Conservation (phyloP, 2,329 filamentous ascomycete genomes). For the Neofusicoccum parvum region DNA sequence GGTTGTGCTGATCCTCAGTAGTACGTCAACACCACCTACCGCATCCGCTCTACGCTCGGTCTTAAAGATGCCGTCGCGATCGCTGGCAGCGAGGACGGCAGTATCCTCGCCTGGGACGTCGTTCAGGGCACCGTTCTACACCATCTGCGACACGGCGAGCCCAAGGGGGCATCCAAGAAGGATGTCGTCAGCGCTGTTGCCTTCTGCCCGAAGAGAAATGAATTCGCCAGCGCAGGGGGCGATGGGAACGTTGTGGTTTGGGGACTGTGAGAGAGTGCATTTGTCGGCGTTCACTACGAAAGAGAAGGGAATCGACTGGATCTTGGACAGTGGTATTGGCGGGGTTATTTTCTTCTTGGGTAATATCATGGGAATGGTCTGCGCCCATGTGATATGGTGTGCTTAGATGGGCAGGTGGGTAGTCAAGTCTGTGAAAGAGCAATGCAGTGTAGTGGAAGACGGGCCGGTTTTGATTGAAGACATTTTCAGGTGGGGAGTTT, state of each 20-base stretch:
- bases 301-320: no score
- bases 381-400: no score
- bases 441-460: no score
- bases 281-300: neutral
- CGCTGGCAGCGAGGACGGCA: constrained; percentile 77
- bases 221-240: constrained; percentile 53
- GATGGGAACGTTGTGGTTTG: constrained; percentile 40
- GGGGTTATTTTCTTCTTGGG: no score
- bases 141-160: constrained; percentile 54
- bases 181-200: constrained; percentile 52
- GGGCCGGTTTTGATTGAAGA: no score
- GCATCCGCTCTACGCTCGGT: constrained; percentile 76
- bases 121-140: constrained; percentile 70
- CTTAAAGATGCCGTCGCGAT: constrained; percentile 76
- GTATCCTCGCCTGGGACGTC: constrained; percentile 81
- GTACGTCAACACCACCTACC: constrained; percentile 34
- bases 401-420: no score
- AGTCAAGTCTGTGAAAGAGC: no score
- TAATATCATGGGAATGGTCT: no score
- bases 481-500: no score
- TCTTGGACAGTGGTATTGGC: no score
- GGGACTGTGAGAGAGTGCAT: neutral
- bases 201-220: constrained; percentile 48
- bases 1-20: constrained; percentile 19
- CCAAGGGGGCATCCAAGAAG: constrained; percentile 41